Evolutionary conservation across 208 protist genomes (phyloP).

Genomic region (Trichomonas gallinae): DNA sequence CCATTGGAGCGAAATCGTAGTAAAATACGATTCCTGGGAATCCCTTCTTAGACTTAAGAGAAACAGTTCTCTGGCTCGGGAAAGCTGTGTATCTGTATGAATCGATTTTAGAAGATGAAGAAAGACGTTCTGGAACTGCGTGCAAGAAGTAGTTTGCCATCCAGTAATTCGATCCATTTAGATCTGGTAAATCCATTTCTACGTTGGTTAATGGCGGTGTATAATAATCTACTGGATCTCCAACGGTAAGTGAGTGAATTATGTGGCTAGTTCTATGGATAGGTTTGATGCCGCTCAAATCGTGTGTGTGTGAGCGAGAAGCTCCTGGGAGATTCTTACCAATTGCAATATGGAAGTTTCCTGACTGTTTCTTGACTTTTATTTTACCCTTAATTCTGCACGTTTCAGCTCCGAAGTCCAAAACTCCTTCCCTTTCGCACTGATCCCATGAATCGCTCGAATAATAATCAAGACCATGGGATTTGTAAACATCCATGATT

Average conservation of each 20-base stretch:
- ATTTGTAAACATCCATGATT: background rate
- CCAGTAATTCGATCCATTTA: background rate
- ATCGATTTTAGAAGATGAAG: background rate
- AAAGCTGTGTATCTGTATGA: background rate
- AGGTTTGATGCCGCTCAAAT: background rate
- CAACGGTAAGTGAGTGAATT: background rate
- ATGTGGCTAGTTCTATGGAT: background rate
- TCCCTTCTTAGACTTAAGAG: background rate
- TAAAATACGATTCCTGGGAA: background rate
- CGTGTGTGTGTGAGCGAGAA: background rate
- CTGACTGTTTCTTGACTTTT: background rate
- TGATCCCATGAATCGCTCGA: background rate
- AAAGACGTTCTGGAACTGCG: background rate
- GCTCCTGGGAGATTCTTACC: background rate
- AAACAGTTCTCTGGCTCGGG: background rate
- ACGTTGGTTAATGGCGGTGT: background rate
- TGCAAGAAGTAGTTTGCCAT: background rate
- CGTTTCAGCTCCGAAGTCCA: background rate
- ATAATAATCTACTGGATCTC: background rate
- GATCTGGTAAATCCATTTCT: background rate
- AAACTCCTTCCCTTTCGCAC: background rate
- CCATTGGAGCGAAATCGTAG: conserved; percentile 5
- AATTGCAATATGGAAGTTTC: background rate
- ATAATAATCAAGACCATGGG: background rate
- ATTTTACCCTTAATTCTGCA: background rate